Conservation (phyloP, 352 stramenopile species). For the Elongisporangium senticosum region DNA sequence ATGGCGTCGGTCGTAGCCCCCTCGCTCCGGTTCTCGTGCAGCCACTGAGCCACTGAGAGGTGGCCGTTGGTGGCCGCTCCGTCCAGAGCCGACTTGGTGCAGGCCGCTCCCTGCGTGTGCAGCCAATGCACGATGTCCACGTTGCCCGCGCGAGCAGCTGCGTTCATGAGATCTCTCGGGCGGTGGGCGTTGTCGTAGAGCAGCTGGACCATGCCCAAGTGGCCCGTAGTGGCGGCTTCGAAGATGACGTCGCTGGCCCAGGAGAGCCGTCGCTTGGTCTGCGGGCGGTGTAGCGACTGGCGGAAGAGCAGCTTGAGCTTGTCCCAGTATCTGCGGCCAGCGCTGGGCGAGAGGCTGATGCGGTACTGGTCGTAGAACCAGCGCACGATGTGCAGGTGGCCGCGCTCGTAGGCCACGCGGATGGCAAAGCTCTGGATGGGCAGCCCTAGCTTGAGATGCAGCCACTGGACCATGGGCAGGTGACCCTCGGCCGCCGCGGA, state of each 20-base stretch:
- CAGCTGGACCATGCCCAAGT: slow-evolving; percentile 31
- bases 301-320: slow-evolving; percentile 22
- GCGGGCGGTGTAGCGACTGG: slow-evolving; percentile 15
- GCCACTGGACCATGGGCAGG: slow-evolving; percentile 47
- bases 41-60: slow-evolving; percentile 36
- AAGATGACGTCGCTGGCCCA: slow-evolving; percentile 29
- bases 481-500: slow-evolving; percentile 35
- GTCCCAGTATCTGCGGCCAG: slow-evolving; percentile 27
- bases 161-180: slow-evolving; percentile 35
- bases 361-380: slow-evolving; percentile 24
- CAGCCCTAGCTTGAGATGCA: slow-evolving; percentile 14
- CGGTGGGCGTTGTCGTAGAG: slow-evolving; percentile 23
- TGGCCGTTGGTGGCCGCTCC: slow-evolving; percentile 44
- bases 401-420: slow-evolving; percentile 26
- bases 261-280: slow-evolving; percentile 14
- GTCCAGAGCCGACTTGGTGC: slow-evolving; percentile 35
- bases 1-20: slow-evolving; percentile 40
- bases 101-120: slow-evolving; percentile 23
- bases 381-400: slow-evolving; percentile 20
- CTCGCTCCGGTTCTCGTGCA: slow-evolving; percentile 30
- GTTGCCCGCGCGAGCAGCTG: slow-evolving; percentile 35
- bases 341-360: slow-evolving; percentile 20
- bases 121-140: slow-evolving; percentile 45
- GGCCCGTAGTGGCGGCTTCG: slow-evolving; percentile 29
- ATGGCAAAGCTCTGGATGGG: slow-evolving; percentile 11